Evolutionary conservation across 1,284 basidiomycete species (phyloP).

Genomic region (Cryptococcus neoformans): DNA sequence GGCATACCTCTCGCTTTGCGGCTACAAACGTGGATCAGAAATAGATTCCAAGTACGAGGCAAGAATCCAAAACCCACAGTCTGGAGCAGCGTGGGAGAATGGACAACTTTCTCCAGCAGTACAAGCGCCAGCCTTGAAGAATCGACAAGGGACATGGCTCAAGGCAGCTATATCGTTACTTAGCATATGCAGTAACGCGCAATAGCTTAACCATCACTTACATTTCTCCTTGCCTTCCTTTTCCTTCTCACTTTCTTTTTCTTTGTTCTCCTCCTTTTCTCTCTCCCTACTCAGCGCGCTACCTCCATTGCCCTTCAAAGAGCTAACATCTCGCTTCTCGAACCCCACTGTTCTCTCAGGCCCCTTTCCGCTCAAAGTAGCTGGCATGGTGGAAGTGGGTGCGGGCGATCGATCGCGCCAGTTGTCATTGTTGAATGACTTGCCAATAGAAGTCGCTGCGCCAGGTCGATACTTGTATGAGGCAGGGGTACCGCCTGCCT

Average conservation of each 20-base stretch:
- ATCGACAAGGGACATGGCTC: constrained; percentile 97
- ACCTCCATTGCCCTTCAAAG: constrained; percentile 5
- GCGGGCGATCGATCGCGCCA: constrained; percentile 22
- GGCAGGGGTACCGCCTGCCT: background rate
- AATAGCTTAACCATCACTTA: background rate
- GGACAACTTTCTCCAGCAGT: constrained; percentile 94
- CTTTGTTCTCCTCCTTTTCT: constrained; percentile 10
- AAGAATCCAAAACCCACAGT: constrained; percentile 28
- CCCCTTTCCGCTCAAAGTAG: background rate
- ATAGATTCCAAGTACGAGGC: constrained; percentile 20
- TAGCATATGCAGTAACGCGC: background rate
- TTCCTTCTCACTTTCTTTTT: constrained; percentile 7
- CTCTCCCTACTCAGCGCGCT: constrained; percentile 8
- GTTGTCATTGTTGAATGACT: constrained; percentile 23
- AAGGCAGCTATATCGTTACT: constrained; percentile 49
- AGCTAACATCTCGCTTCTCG: constrained; percentile 29
- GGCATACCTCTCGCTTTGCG: constrained; percentile 84
- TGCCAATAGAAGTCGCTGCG: constrained; percentile 2
- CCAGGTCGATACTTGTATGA: constrained; percentile 3
- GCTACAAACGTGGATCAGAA: constrained; percentile 36
- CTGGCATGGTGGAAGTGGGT: background rate
- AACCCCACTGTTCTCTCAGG: constrained; percentile 36
- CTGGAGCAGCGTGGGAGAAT: constrained; percentile 68
- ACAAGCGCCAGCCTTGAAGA: constrained; percentile 90
- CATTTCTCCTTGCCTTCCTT: background rate